A percentile compares a stretch with the other conserved stretches of the same genome.
These are phyloP conservation scores for Forsythia suspensa DNA, from an alignment of 257 asterid genomes.

Conservation along the genomic window DNA sequence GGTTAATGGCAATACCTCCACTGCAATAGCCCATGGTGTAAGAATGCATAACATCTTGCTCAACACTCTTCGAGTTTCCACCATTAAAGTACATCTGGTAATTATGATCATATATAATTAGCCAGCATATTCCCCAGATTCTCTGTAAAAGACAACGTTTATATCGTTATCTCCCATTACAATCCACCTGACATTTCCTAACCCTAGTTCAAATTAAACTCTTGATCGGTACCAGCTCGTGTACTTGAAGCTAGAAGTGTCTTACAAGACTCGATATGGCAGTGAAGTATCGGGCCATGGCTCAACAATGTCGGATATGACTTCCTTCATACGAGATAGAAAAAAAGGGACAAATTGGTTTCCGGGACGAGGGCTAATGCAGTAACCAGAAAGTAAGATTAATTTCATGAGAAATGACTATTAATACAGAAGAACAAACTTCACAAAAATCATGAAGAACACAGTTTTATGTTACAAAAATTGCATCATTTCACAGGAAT, in stretches of 20 bases:
- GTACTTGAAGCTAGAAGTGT: conserved; percentile 56
- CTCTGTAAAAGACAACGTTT: conserved; percentile 46
- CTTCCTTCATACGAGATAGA: neutral
- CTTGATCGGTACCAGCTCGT: conserved; percentile 49
- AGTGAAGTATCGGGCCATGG: conserved; percentile 59
- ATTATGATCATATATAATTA: conserved; percentile 53
- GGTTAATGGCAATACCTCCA: conserved; percentile 78
- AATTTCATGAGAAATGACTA: neutral
- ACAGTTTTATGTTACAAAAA: too few relatives aligned
- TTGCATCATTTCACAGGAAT: too few relatives aligned
- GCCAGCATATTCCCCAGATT: conserved; percentile 53
- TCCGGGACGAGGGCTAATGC: neutral
- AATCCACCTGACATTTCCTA: conserved; percentile 66
- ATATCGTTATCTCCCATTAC: too few relatives aligned
- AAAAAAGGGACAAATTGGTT: neutral
- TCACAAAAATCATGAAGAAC: neutral
- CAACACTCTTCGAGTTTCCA: conserved; percentile 75
- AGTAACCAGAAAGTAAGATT: neutral
- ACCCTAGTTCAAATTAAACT: conserved; percentile 44
- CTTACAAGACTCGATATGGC: conserved; percentile 46
- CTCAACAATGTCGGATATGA: neutral
- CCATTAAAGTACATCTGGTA: conserved; percentile 61
- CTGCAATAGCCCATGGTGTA: conserved; percentile 80
- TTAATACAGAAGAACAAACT: neutral
- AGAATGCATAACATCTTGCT: conserved; percentile 63